Evolutionary conservation across 345 rosid genomes (phyloP).

Genomic region (Draba incana): DNA sequence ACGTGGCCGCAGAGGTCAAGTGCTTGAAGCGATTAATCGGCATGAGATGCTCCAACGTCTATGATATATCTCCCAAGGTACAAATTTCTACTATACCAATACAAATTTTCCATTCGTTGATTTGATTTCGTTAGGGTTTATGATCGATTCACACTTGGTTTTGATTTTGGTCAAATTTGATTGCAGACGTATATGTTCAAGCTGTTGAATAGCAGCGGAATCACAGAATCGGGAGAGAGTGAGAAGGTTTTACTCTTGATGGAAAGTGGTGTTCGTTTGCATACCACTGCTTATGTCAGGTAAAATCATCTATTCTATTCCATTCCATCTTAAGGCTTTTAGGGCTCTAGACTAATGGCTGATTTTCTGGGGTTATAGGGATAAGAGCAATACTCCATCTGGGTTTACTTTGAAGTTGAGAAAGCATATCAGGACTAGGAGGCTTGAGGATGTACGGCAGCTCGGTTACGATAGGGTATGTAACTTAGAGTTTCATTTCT

Average conservation of each 20-base stretch:
- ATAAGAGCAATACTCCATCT: slow-evolving; percentile 96
- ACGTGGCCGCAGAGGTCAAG: slow-evolving; percentile 98
- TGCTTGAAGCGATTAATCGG: slow-evolving; percentile 86
- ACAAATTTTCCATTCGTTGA: neutral
- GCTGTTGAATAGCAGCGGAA: slow-evolving; percentile 96
- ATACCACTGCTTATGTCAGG: slow-evolving; percentile 88
- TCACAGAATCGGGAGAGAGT: slow-evolving; percentile 96
- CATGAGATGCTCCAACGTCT: slow-evolving; percentile 97
- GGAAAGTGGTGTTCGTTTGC: slow-evolving; percentile 97
- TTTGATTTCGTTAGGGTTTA: slow-evolving; percentile 7
- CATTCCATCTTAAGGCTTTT: neutral
- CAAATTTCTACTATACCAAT: neutral
- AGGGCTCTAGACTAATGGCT: neutral
- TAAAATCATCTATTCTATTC: slow-evolving; percentile 21
- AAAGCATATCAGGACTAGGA: slow-evolving; percentile 89
- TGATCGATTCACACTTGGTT: neutral
- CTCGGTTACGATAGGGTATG: slow-evolving; percentile 97
- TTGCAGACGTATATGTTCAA: slow-evolving; percentile 92
- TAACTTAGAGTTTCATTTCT: slow-evolving; percentile 11
- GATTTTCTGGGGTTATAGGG: slow-evolving; percentile 49
- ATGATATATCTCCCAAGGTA: slow-evolving; percentile 97
- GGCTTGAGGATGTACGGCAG: slow-evolving; percentile 98
- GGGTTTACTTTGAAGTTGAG: slow-evolving; percentile 94
- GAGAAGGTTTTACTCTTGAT: slow-evolving; percentile 87
- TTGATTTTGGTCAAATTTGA: slow-evolving; percentile 17